A percentile compares a stretch with the other conserved stretches of the same genome.
phyloP scores from a whole-genome alignment of 1,284 basidiomycete genomes.

The Austropuccinia psidii region DNA sequence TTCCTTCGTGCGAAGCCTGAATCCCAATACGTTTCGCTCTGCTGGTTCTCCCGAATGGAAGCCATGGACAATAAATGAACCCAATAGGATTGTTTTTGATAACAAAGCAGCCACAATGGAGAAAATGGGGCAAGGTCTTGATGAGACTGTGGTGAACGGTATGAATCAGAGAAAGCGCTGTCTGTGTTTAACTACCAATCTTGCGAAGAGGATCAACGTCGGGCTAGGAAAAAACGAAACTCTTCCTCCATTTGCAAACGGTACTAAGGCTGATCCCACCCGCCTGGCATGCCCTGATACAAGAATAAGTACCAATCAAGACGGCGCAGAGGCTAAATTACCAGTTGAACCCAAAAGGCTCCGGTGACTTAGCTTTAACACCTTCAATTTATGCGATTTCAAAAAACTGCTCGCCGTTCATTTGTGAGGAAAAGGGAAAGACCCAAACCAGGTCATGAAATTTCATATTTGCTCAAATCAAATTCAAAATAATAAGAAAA shows the following conservation, averaged over 20 bases:
- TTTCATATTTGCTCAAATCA: no score
- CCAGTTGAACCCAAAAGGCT: no score
- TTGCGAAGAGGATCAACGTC: neutral
- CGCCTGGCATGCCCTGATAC: no score
- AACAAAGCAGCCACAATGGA: neutral
- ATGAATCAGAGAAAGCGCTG: neutral
- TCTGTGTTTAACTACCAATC: neutral
- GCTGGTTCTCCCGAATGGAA: neutral
- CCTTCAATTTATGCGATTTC: no score
- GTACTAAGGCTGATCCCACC: neutral
- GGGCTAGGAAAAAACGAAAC: neutral
- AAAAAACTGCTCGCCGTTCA: no score
- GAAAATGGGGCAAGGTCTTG: neutral
- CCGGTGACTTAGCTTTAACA: no score
- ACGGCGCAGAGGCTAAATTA: no score
- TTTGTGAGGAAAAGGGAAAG: no score
- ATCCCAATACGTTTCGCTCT: neutral
- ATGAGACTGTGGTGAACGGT: neutral
- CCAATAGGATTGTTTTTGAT: neutral
- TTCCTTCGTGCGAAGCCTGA: neutral
- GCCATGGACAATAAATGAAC: neutral
- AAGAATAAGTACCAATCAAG: no score
- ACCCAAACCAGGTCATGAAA: no score
- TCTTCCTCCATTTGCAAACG: neutral
- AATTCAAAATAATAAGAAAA: no score